These are phyloP conservation scores for Carex parvula DNA, from an alignment of 176 grass and related monocot species.

Conservation along the genomic window DNA sequence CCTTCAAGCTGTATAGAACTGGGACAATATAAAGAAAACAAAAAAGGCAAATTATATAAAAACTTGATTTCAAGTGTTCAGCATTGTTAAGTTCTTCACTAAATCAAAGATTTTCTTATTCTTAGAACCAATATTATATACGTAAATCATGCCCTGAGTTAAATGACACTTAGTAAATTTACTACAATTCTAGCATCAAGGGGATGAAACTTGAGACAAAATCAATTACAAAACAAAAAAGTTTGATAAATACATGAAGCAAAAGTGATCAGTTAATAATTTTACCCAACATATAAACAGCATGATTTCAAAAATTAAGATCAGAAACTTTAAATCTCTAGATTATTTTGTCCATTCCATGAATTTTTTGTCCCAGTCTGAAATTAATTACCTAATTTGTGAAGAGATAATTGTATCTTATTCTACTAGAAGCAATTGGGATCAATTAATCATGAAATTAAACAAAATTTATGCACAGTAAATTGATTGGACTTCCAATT, in stretches of 20 bases:
- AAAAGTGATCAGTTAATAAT: no score
- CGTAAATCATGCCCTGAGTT: not conserved
- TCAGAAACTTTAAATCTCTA: not conserved
- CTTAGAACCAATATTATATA: not conserved
- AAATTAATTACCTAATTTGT: not conserved
- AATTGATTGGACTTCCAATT: not conserved
- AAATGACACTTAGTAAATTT: not conserved
- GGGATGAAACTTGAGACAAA: not conserved
- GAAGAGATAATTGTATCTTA: no score
- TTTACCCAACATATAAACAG: not conserved
- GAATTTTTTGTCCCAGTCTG: not conserved
- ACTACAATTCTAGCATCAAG: not conserved
- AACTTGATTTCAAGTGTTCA: not conserved
- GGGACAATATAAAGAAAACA: slow-evolving; percentile 25
- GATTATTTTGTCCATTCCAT: not conserved
- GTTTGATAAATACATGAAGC: not conserved
- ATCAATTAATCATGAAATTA: not conserved
- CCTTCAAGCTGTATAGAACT: slow-evolving; percentile 71
- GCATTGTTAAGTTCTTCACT: not conserved
- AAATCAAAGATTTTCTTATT: not conserved
- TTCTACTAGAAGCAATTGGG: not conserved
- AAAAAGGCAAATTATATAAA: not conserved
- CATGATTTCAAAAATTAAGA: slow-evolving; percentile 5
- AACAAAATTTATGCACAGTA: not conserved
- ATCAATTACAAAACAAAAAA: not conserved